Evolutionary conservation across 495 filamentous ascomycete genomes (phyloP), one percentile per base, ranked within the genome.

Genomic region (Penicillium desertorum): DNA sequence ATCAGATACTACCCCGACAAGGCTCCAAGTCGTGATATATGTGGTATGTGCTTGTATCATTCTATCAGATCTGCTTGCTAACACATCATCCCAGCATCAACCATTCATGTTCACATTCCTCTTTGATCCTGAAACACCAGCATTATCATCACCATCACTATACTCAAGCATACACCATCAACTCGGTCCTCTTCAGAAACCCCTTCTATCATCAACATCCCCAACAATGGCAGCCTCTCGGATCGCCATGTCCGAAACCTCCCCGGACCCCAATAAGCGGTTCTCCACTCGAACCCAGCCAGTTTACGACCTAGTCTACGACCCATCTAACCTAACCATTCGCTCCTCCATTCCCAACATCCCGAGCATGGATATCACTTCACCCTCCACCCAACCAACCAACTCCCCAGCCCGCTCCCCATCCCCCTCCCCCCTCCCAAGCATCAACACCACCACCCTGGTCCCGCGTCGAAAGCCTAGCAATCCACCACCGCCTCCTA

Each of bases 41-140:
- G 75, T 85, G 54, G 80, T 83, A 71, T 48, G 79, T 71, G 5
- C 1, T 22, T 14, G 27, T n/a, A 4, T 34, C 22, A 51, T 1
- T 39, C 5, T 2, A 16, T 27, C 14, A 6, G 19, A 54, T 37
- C 39, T 29, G 8, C 32, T 23, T 32, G 43, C 27, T 46, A 44
- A 49, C 41, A 30, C 52, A 20, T 52, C 55, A 43, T 30, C 51
- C 53, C 54, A 78, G 73, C 86, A 90, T 62, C 84, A 82, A 66
- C 94, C 94, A 3, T 97, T 98, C 72, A 88, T 96, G 53, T 96
- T 91, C 70, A 86, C 90, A 5, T 90, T 98, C 62, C 78, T 98
- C 16, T 97, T 98, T 74, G 80, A 88, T 45, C 79, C 85, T 12
- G 75, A 77, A 39, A 88, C 91, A 1, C 79, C 83, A 36, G 79